These are phyloP conservation scores for Filosporella fistucella DNA, from an alignment of 495 filamentous ascomycete genomes.

Conservation along the genomic window DNA sequence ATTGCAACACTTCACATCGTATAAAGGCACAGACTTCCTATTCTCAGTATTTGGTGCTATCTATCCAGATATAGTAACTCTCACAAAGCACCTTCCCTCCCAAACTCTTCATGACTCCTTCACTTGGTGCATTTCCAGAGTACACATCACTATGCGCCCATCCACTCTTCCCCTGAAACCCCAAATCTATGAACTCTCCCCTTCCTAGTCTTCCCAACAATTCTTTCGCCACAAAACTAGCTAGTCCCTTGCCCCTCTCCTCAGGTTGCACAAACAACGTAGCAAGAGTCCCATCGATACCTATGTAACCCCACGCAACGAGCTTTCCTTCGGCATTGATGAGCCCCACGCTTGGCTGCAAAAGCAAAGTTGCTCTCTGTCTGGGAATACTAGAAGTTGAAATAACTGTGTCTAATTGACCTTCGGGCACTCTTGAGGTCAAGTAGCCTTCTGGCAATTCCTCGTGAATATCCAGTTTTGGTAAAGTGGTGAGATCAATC, in stretches of 20 bases:
- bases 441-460: slow-evolving; percentile 13
- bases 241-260: slow-evolving; percentile 41
- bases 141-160: slow-evolving; percentile 46
- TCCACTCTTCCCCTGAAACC: slow-evolving; percentile 21
- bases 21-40: too few species aligned
- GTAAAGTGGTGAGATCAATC: slow-evolving; percentile 2
- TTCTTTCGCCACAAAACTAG: slow-evolving; percentile 31
- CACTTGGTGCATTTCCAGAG: slow-evolving; percentile 38
- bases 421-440: slow-evolving; percentile 14
- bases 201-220: slow-evolving; percentile 15
- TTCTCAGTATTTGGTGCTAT: slow-evolving; percentile 22
- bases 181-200: slow-evolving; percentile 18
- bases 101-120: slow-evolving; percentile 45
- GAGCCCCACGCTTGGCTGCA: slow-evolving; percentile 15
- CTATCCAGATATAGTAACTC: slow-evolving; percentile 38
- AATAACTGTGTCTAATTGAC: slow-evolving; percentile 20
- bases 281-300: slow-evolving; percentile 39
- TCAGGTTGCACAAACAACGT: slow-evolving; percentile 45
- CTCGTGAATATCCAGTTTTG: not conserved
- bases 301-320: slow-evolving; percentile 34
- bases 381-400: slow-evolving; percentile 19
- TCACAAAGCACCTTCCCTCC: slow-evolving; percentile 35
- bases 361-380: slow-evolving; percentile 12
- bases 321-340: slow-evolving; percentile 14
- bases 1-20: too few species aligned